A percentile compares a stretch with the other conserved stretches of the same genome.
Conservation (phyloP, 202 grass and related monocot genomes). For the Carex sylvatica region DNA sequence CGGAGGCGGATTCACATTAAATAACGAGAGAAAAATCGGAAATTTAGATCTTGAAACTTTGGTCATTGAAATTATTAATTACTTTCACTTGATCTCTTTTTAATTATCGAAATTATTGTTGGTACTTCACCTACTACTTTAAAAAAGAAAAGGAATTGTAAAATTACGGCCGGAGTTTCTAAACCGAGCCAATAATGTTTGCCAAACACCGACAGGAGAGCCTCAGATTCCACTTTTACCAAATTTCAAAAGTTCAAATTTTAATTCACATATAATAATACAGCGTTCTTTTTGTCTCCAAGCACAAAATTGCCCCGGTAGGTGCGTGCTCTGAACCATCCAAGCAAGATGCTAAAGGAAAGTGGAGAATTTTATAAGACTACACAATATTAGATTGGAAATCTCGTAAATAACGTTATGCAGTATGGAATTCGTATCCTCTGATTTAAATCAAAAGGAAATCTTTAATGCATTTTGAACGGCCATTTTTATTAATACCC, state of each 20-base stretch:
- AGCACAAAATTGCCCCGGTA: neutral
- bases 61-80: neutral
- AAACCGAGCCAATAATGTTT: neutral
- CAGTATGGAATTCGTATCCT: too few relatives aligned
- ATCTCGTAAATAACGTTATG: too few relatives aligned
- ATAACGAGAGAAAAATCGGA: neutral
- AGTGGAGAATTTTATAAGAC: neutral
- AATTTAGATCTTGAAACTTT: neutral
- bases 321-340: neutral
- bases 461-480: too few relatives aligned
- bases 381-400: too few relatives aligned
- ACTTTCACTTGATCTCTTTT: neutral
- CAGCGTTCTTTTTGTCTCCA: neutral
- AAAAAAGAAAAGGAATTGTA: neutral
- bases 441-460: too few relatives aligned
- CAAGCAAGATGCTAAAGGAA: neutral
- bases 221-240: neutral
- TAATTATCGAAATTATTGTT: neutral
- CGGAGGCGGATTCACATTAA: neutral
- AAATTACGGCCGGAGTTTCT: neutral
- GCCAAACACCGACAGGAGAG: neutral
- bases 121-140: neutral
- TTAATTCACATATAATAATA: neutral
- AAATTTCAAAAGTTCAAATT: neutral
- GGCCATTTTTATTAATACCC: too few relatives aligned